Conservation (phyloP, 495 filamentous ascomycete genomes). For the Chlorociboria aeruginascens region DNA sequence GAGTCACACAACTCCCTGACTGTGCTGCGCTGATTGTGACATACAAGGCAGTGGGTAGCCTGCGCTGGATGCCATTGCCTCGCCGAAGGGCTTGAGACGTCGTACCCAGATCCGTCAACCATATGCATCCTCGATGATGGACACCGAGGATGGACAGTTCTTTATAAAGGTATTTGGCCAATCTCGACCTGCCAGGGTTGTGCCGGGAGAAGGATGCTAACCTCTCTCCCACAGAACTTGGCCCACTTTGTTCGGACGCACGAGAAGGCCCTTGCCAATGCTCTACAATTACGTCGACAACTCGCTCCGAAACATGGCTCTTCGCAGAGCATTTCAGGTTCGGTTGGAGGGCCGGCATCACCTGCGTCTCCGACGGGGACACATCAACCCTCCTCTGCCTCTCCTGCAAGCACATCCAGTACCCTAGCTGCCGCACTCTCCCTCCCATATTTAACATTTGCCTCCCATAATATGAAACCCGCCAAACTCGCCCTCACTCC, state of each 20-base stretch:
- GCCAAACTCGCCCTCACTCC: slow-evolving; percentile 90
- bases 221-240: slow-evolving; percentile 53
- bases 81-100: slow-evolving; percentile 15
- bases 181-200: not conserved
- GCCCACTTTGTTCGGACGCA: slow-evolving; percentile 93
- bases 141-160: slow-evolving; percentile 79
- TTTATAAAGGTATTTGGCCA: slow-evolving; percentile 62
- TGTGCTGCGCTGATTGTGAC: slow-evolving; percentile 1
- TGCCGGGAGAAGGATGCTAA: slow-evolving; percentile 5
- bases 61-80: not conserved
- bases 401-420: slow-evolving; percentile 57
- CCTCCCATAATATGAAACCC: slow-evolving; percentile 72
- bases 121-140: slow-evolving; percentile 41
- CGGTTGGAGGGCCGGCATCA: slow-evolving; percentile 31
- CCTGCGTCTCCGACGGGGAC: slow-evolving; percentile 36
- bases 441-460: slow-evolving; percentile 70
- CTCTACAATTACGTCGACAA: slow-evolving; percentile 70
- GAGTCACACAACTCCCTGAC: slow-evolving; percentile 12
- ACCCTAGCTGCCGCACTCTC: slow-evolving; percentile 74
- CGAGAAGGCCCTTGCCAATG: slow-evolving; percentile 94
- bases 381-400: slow-evolving; percentile 37
- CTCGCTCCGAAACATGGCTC: slow-evolving; percentile 48
- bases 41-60: slow-evolving; percentile 16
- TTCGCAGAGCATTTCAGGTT: slow-evolving; percentile 38
- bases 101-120: slow-evolving; percentile 2